These are phyloP conservation scores for Peniophora sp. DNA, from an alignment of 1,284 basidiomycete genomes.

Conservation along the genomic window DNA sequence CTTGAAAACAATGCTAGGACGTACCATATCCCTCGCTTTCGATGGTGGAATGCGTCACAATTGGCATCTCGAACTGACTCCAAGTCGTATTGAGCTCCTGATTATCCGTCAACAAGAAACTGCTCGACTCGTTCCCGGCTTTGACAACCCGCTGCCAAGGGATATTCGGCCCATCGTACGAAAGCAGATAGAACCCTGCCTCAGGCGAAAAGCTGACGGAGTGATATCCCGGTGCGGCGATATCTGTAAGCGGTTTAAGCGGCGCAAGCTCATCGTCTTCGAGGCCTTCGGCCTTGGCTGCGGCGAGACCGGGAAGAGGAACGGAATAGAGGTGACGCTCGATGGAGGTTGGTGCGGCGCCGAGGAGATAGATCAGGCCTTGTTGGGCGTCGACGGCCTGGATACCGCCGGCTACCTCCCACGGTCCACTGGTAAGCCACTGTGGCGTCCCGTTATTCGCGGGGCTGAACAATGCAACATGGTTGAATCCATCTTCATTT, in stretches of 20 bases:
- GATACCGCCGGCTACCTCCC: conserved; percentile 82
- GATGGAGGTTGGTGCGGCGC: conserved; percentile 52
- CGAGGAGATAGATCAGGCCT: conserved; percentile 60
- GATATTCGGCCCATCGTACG: conserved; percentile 74
- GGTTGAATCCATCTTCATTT: conserved; percentile 72
- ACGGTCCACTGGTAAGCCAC: conserved; percentile 81
- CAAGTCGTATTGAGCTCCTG: conserved; percentile 63
- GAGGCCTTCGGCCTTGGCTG: conserved; percentile 15
- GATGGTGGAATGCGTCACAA: conserved; percentile 63
- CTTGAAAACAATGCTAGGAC: conserved; percentile 15
- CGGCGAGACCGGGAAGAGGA: conserved; percentile 41
- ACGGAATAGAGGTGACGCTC: conserved; percentile 82
- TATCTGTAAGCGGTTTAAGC: conserved; percentile 63
- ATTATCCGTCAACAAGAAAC: conserved; percentile 70
- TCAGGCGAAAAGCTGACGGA: conserved; percentile 71
- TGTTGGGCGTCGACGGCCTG: conserved; percentile 63
- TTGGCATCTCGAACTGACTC: conserved; percentile 66
- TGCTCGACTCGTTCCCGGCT: conserved; percentile 43
- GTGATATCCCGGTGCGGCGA: conserved; percentile 53
- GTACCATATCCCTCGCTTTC: conserved; percentile 74
- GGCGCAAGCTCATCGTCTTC: background rate
- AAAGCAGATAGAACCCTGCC: conserved; percentile 79
- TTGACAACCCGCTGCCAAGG: conserved; percentile 84
- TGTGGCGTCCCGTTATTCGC: conserved; percentile 58
- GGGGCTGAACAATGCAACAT: conserved; percentile 84